Percentiles rank a stretch among this genome's conserved stretches.
phyloP scores from a whole-genome alignment of 148 eudicot genomes.

The Oxyria digyna region DNA sequence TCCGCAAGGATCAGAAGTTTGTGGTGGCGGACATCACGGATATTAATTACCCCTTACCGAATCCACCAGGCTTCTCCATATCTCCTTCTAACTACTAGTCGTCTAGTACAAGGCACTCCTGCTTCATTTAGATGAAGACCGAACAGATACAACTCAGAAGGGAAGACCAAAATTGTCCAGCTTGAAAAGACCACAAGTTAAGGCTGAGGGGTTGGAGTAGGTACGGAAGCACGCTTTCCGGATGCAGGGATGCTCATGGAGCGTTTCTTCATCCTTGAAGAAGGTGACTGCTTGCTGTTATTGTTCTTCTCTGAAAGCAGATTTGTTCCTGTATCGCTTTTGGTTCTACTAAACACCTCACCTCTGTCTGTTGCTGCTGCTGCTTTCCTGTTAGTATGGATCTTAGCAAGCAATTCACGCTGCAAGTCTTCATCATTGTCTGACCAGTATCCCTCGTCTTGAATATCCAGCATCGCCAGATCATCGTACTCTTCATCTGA shows the following conservation, averaged over 20 bases:
- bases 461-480: constrained; percentile 67
- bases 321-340: constrained; percentile 26
- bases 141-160: not conserved
- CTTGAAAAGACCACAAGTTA: too few relatives aligned
- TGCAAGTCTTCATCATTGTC: constrained; percentile 33
- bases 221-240: constrained; percentile 22
- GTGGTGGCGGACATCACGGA: not conserved
- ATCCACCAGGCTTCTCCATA: not conserved
- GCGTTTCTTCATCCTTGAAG: constrained; percentile 40
- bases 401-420: constrained; percentile 9
- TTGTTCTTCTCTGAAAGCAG: constrained; percentile 13
- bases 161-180: not conserved
- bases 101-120: too few relatives aligned
- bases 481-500: constrained; percentile 92
- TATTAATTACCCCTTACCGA: not conserved
- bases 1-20: not conserved
- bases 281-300: constrained; percentile 3
- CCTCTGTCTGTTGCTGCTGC: constrained; percentile 22
- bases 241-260: constrained; percentile 55
- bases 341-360: constrained; percentile 39
- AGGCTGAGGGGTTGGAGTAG: not conserved
- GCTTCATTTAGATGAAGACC: not conserved
- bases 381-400: constrained; percentile 13
- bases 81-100: not conserved
- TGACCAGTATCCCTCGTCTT: constrained; percentile 39